A percentile compares a stretch with the other conserved stretches of the same genome.
phyloP scores from a whole-genome alignment of 371 early-diverging fungal species.

The Mucor piriformis region DNA sequence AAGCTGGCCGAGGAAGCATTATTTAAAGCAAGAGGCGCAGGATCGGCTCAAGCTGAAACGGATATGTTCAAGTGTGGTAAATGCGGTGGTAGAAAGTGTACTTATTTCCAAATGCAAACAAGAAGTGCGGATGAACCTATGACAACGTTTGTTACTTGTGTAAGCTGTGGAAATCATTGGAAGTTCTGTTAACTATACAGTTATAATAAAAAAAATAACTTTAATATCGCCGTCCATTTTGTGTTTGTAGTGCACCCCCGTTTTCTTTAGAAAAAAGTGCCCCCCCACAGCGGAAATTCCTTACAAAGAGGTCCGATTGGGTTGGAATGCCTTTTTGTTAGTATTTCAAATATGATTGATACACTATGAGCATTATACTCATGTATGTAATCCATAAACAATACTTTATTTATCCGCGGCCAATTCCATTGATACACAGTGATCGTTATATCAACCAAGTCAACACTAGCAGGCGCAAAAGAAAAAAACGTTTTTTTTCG shows the following conservation, averaged over 20 bases:
- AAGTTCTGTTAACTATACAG: constrained; percentile 49
- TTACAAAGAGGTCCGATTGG: background rate
- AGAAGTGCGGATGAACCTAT: constrained; percentile 99
- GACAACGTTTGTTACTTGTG: constrained; percentile 94
- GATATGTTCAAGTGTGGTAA: constrained; percentile 95
- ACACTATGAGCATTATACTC: too few species aligned
- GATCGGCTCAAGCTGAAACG: constrained; percentile 82
- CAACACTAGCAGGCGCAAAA: background rate
- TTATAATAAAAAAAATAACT: background rate
- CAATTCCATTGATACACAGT: too few species aligned
- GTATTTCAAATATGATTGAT: too few species aligned
- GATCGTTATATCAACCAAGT: too few species aligned
- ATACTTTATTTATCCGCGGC: too few species aligned
- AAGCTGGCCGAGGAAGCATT: constrained; percentile 75
- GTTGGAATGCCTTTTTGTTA: constrained; percentile 23
- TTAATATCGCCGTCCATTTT: background rate
- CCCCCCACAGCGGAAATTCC: too few species aligned
- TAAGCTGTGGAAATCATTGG: constrained; percentile 85
- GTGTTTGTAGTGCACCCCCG: background rate
- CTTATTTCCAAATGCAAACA: constrained; percentile 93
- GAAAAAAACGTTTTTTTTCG: background rate
- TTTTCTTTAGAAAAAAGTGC: too few species aligned
- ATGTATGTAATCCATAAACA: too few species aligned
- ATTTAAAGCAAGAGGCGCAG: constrained; percentile 82
- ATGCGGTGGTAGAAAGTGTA: constrained; percentile 87